Evolutionary conservation across 352 stramenopile genomes (phyloP).

Genomic region (Globisporangium rhizosaccharum): DNA sequence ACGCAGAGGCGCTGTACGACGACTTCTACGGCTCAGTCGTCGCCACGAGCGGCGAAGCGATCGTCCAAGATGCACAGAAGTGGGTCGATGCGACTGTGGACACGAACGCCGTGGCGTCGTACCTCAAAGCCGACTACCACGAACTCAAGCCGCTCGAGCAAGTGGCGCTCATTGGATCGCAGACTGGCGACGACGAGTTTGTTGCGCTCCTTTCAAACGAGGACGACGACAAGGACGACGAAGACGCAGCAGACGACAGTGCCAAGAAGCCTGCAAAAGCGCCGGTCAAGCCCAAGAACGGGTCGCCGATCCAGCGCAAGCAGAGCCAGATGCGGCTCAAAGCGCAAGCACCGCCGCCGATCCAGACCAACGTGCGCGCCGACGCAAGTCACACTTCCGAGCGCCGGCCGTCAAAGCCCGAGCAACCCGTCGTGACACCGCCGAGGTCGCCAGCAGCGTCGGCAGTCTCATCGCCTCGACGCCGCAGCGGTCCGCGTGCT

Average conservation of each 20-base stretch:
- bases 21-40: constrained; percentile 56
- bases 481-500: constrained; percentile 3
- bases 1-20: constrained; percentile 58
- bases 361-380: constrained; percentile 1
- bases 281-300: not conserved
- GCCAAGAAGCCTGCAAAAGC: not conserved
- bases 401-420: not conserved
- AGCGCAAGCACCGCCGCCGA: not conserved
- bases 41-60: constrained; percentile 38
- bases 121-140: constrained; percentile 66
- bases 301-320: constrained; percentile 22
- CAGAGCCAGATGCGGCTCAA: constrained; percentile 15
- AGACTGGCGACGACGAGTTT: constrained; percentile 56
- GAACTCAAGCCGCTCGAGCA: constrained; percentile 53
- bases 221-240: constrained; percentile 14
- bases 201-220: constrained; percentile 43
- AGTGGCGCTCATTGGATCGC: constrained; percentile 34
- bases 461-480: not conserved
- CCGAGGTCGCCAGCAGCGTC: not conserved
- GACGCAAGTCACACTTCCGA: not conserved
- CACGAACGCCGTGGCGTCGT: constrained; percentile 29
- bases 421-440: not conserved
- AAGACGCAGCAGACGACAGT: not conserved
- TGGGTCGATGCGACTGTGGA: constrained; percentile 55
- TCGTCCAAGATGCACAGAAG: constrained; percentile 58